These are phyloP conservation scores for Suhomyces kunorum DNA, from an alignment of 1,139 yeast species.

Conservation along the genomic window DNA sequence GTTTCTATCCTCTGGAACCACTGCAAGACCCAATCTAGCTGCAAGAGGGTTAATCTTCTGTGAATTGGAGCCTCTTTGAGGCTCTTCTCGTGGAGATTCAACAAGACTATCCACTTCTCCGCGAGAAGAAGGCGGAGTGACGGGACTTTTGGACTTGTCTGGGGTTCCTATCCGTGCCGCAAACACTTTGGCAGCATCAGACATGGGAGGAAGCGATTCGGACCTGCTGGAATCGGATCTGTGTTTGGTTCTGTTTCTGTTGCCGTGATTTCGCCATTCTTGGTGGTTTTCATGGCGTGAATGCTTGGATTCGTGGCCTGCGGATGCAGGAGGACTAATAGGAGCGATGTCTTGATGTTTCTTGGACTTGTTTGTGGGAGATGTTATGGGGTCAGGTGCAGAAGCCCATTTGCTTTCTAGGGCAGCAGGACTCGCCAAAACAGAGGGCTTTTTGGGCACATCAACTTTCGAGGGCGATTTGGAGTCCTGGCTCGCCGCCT, in stretches of 20 bases:
- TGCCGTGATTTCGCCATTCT: neutral
- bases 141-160: neutral
- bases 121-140: conserved; percentile 7
- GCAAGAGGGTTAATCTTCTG: conserved; percentile 20
- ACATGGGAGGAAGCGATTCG: conserved; percentile 25
- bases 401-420: conserved; percentile 37
- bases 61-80: neutral
- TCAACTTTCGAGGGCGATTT: neutral
- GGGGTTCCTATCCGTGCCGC: conserved; percentile 29
- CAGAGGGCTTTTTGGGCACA: conserved; percentile 16
- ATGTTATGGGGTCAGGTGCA: conserved; percentile 11
- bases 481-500: conserved; percentile 29
- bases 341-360: conserved; percentile 3
- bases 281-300: neutral
- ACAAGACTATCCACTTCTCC: neutral
- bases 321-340: neutral
- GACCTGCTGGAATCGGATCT: conserved; percentile 11
- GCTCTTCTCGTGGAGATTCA: neutral
- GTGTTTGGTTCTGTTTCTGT: conserved; percentile 2
- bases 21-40: conserved; percentile 21
- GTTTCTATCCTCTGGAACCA: neutral
- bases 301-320: neutral
- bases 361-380: neutral
- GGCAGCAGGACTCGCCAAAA: conserved; percentile 16
- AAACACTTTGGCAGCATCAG: conserved; percentile 29